Percentiles rank a stretch among this genome's conserved stretches.
Evolutionary conservation across 2,329 filamentous ascomycete genomes (phyloP).

Genomic region (Pseudopyrenochaeta lycopersici): DNA sequence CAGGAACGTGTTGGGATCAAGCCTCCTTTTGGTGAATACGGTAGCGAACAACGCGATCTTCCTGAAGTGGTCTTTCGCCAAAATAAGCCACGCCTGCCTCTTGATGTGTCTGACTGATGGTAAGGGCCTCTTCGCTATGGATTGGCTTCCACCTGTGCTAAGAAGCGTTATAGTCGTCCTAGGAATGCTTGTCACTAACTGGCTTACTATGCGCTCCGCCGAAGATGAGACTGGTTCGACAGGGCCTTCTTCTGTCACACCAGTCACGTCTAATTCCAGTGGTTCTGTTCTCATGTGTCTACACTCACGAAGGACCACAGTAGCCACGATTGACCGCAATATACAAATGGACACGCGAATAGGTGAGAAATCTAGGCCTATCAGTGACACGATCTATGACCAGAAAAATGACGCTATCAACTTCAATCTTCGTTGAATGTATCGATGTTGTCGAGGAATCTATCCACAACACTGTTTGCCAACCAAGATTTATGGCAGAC

Average conservation of each 20-base stretch:
- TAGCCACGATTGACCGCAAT: neutral
- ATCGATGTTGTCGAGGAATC: neutral
- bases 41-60: slow-evolving; percentile 46
- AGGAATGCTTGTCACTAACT: slow-evolving; percentile 29
- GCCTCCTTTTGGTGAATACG: slow-evolving; percentile 44
- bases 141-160: neutral
- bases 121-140: slow-evolving; percentile 22
- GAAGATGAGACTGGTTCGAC: neutral
- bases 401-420: neutral
- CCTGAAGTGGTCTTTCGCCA: slow-evolving; percentile 32
- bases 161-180: slow-evolving; percentile 17
- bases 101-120: slow-evolving; percentile 49
- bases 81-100: slow-evolving; percentile 48
- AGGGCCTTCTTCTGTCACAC: neutral
- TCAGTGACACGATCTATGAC: neutral
- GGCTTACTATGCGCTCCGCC: slow-evolving; percentile 24
- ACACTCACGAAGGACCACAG: neutral
- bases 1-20: slow-evolving; percentile 37
- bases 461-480: neutral
- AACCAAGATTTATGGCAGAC: neutral
- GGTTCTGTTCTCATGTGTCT: neutral
- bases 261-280: neutral
- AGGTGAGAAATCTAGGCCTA: neutral
- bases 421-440: slow-evolving; percentile 3
- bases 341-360: neutral